Conservation (phyloP, 257 asterid genomes). For the Nicotiana benthamiana region DNA sequence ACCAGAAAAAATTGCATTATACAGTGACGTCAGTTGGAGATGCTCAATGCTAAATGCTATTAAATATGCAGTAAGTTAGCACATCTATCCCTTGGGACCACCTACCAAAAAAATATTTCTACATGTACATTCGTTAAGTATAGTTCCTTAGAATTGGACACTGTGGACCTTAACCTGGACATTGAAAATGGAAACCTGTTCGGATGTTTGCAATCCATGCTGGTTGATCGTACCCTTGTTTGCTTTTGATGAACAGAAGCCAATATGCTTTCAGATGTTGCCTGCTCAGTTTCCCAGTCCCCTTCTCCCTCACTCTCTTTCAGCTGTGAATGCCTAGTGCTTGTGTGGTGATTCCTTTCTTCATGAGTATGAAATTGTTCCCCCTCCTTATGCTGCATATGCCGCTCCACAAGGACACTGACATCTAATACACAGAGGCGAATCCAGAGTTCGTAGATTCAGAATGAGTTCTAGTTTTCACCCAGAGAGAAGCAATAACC, state of each 20-base stretch:
- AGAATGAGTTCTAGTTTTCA: background rate
- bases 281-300: background rate
- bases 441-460: background rate
- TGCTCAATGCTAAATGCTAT: conserved; percentile 53
- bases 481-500: background rate
- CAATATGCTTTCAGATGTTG: background rate
- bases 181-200: background rate
- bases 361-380: no score
- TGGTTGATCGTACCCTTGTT: background rate
- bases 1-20: conserved; percentile 67
- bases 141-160: background rate
- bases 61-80: conserved; percentile 55
- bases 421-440: background rate
- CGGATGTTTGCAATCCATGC: background rate
- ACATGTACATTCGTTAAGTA: background rate
- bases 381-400: background rate
- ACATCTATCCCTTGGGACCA: background rate
- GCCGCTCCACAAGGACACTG: background rate
- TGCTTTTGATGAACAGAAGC: background rate
- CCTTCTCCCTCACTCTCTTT: background rate
- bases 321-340: background rate
- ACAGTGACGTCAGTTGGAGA: conserved; percentile 73
- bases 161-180: background rate
- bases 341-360: background rate
- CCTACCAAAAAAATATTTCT: background rate